Base-by-base conservation (phyloP, 768 basidiomycete species). In the Clavaria fumosa region DNA sequence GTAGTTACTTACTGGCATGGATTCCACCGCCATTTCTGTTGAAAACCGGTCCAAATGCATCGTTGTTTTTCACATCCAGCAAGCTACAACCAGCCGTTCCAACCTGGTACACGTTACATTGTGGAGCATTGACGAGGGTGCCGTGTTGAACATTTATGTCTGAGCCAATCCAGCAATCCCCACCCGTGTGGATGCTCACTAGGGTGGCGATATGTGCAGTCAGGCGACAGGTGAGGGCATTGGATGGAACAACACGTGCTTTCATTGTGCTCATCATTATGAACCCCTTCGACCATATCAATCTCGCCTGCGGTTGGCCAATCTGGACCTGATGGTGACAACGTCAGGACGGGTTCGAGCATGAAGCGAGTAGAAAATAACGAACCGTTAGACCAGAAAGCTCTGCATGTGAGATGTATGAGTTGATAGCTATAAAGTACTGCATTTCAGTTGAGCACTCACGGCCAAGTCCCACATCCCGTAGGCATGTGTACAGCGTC, bases 401-500 rank as follows among this genome's bases (percentile, higher is more conserved):
- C 66, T 35, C 66, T 68, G 37, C 34, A 33, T 38, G 28, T 26
- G 9, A 23, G 22, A 21, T 19, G 32, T 30, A 4, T 9, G 32
- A 23, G 23, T 37, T 34, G 30, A 23, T 7, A 37, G 5, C 17
- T 34, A 31, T 28, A 18, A 31, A 39, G 17, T 34, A 35, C n/a
- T 18, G 31, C 12, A 30, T 19, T n/a, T n/a, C n/a, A 22, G 19
- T 5, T 31, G 37, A 31, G 31, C 5, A 65, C 66, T 54, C 39
- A 69, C 57, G 83, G 84, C 86, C 85, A 89, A 18, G 76, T 77
- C 24, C 77, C 88, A 55, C 88, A 91, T 10, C 88, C 89, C 0
- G 76, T 75, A 5, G 88, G 88, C 78, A 90, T 86, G 53, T 93
- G 88, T 18, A 75, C 65, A 18, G 84, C 70, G 56, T 91, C 86